A percentile compares a stretch with the other conserved stretches of the same genome.
Conservation (phyloP, 1,139 yeast species). For the Hanseniaspora gamundiae region DNA sequence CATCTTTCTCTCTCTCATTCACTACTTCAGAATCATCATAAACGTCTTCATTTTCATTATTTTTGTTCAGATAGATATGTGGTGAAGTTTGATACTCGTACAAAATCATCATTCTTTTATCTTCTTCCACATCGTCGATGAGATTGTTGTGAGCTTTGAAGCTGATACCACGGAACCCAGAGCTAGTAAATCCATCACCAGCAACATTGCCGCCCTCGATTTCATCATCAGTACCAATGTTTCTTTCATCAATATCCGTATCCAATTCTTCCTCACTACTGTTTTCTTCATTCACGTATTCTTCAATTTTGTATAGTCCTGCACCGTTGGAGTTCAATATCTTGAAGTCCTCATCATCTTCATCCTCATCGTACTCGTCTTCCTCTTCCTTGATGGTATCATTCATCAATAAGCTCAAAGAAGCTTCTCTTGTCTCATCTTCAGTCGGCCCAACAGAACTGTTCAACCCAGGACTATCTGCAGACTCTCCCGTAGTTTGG, state of each 20-base stretch:
- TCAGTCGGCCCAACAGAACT: constrained; percentile 1
- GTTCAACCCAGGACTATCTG: neutral
- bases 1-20: neutral
- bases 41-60: neutral
- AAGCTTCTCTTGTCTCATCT: constrained; percentile 3
- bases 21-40: neutral
- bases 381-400: constrained; percentile 16
- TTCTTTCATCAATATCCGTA: neutral
- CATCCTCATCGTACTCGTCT: constrained; percentile 29
- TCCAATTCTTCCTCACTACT: constrained; percentile 19
- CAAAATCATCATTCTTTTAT: constrained; percentile 7
- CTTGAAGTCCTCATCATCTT: constrained; percentile 27
- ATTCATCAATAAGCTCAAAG: constrained; percentile 3
- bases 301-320: constrained; percentile 41
- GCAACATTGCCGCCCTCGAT: too few species aligned
- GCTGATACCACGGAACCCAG: too few species aligned
- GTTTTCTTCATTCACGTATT: constrained; percentile 38
- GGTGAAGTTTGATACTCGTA: constrained; percentile 6
- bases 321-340: neutral
- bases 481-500: too few species aligned
- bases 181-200: neutral
- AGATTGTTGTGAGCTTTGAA: neutral
- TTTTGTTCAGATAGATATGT: neutral
- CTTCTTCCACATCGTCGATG: constrained; percentile 7
- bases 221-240: neutral